Evolutionary conservation across 208 protist species (phyloP).

Genomic region (Balamuthia mandrillaris): DNA sequence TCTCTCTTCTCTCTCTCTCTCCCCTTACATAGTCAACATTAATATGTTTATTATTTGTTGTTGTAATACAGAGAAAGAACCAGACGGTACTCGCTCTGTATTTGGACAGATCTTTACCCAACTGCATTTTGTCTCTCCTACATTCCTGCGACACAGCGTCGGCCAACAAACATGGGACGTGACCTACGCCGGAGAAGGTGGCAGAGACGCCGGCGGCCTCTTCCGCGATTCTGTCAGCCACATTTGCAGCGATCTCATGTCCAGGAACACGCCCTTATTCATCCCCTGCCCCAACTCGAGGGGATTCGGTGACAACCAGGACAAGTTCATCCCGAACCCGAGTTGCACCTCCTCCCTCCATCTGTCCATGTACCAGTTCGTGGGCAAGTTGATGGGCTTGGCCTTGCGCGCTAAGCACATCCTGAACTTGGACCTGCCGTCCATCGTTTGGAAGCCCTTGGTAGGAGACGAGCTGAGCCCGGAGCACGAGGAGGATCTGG

Average conservation of each 20-base stretch:
- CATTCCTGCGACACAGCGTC: constrained; percentile 4
- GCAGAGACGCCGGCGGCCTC: constrained; percentile 12
- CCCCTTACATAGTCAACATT: no score
- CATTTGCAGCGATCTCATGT: constrained; percentile 47
- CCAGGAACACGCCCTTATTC: constrained; percentile 34
- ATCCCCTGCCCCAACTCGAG: constrained; percentile 44
- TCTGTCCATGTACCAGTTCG: constrained; percentile 53
- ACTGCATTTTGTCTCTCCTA: constrained; percentile 38
- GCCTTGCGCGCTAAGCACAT: constrained; percentile 84
- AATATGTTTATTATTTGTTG: neutral
- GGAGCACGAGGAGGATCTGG: constrained; percentile 8
- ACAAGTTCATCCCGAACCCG: constrained; percentile 54
- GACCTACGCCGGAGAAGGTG: constrained; percentile 28
- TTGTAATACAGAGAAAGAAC: neutral
- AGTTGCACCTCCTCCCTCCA: neutral
- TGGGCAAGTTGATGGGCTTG: constrained; percentile 86
- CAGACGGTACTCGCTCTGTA: constrained; percentile 12
- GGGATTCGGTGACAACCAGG: constrained; percentile 48
- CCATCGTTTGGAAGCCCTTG: constrained; percentile 56
- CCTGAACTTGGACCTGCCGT: constrained; percentile 64
- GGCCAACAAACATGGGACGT: constrained; percentile 24
- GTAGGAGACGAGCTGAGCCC: neutral
- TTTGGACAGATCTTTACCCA: constrained; percentile 40
- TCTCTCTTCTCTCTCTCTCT: neutral
- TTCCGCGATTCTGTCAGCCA: constrained; percentile 41